These are phyloP conservation scores for Rhodotorula sp. DNA, from an alignment of 1,284 basidiomycete genomes.

Conservation along the genomic window DNA sequence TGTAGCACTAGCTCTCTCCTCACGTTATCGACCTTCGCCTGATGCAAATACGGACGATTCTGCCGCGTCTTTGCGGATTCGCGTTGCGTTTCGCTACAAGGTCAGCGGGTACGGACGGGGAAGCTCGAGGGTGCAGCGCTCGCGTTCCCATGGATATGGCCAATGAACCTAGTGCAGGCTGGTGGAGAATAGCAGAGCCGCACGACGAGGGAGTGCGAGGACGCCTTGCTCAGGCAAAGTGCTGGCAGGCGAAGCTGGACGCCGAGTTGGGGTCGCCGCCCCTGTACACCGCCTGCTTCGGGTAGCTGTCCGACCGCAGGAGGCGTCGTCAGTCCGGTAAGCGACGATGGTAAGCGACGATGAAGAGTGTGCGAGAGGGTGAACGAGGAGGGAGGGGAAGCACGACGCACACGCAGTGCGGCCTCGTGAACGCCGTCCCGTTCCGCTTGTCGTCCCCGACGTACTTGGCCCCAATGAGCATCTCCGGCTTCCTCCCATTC, in stretches of 20 bases:
- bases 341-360: too few species aligned
- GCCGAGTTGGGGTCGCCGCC: constrained; percentile 31
- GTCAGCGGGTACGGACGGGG: too few species aligned
- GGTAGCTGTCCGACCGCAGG: constrained; percentile 3
- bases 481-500: constrained; percentile 28
- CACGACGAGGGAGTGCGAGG: too few species aligned
- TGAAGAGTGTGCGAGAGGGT: neutral
- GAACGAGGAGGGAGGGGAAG: neutral
- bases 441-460: constrained; percentile 9
- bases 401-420: constrained; percentile 19
- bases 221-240: neutral
- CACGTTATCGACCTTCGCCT: too few species aligned
- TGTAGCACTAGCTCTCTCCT: constrained; percentile 2
- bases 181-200: too few species aligned
- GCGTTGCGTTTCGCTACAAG: too few species aligned
- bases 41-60: too few species aligned
- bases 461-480: constrained; percentile 29
- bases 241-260: constrained; percentile 20
- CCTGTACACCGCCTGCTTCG: constrained; percentile 19
- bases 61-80: too few species aligned
- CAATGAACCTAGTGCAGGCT: too few species aligned
- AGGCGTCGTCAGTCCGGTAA: too few species aligned
- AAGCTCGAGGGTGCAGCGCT: too few species aligned
- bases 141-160: too few species aligned
- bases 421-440: constrained; percentile 21